Conservation (phyloP, 495 filamentous ascomycete species). For the Neurospora sp. region DNA sequence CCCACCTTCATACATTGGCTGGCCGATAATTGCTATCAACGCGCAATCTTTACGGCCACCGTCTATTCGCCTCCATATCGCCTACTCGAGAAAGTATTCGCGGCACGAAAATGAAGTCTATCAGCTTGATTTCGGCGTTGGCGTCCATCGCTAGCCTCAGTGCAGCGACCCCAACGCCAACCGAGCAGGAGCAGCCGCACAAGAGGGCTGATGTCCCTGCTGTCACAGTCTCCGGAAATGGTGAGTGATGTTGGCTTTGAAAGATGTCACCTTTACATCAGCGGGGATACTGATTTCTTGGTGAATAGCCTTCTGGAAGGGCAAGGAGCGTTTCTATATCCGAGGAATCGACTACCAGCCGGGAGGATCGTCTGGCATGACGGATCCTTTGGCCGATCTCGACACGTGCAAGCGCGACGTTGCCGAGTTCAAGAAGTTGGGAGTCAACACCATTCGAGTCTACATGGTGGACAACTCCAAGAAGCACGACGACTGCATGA, state of each 20-base stretch:
- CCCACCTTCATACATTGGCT: not conserved
- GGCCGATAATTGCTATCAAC: not conserved
- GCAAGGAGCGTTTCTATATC: constrained; percentile 77
- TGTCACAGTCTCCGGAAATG: constrained; percentile 39
- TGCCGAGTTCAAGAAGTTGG: constrained; percentile 69
- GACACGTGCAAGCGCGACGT: constrained; percentile 74
- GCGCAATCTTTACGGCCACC: not conserved
- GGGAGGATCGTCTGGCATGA: constrained; percentile 68
- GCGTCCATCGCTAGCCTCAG: constrained; percentile 44
- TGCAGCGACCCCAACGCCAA: constrained; percentile 46
- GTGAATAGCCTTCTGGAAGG: constrained; percentile 71
- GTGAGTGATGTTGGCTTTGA: constrained; percentile 13
- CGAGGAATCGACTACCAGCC: constrained; percentile 95
- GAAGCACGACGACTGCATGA: constrained; percentile 81
- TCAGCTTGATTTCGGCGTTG: constrained; percentile 38
- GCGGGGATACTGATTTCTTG: not conserved
- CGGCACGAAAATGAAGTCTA: constrained; percentile 8
- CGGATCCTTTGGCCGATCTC: constrained; percentile 70
- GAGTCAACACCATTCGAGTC: constrained; percentile 84
- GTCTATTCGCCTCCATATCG: not conserved
- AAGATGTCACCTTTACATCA: not conserved
- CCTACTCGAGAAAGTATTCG: not conserved
- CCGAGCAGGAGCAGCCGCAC: constrained; percentile 48
- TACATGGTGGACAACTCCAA: constrained; percentile 86
- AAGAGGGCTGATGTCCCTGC: constrained; percentile 29